These are phyloP conservation scores for Lagenaria siceraria DNA, from an alignment of 306 rosid genomes.

Conservation along the genomic window DNA sequence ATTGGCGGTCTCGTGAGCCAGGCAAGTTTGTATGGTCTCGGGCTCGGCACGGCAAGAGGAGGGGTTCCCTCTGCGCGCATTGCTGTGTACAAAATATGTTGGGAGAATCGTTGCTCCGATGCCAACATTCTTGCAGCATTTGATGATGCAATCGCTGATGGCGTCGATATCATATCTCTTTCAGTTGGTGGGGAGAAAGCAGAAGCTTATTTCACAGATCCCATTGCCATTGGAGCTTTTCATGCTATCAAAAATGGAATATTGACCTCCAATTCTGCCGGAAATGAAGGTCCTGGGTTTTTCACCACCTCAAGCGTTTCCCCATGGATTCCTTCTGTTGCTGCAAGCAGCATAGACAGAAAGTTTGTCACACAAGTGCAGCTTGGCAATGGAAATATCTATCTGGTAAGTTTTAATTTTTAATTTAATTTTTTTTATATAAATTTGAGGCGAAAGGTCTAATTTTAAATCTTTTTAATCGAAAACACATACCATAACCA, in stretches of 20 bases:
- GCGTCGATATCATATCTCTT: conserved; percentile 30
- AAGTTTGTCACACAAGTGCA: conserved; percentile 20
- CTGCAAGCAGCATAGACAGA: conserved; percentile 31
- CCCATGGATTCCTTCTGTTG: conserved; percentile 45
- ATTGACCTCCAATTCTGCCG: conserved; percentile 22
- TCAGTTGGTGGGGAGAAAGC: not conserved
- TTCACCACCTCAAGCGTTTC: not conserved
- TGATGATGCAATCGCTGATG: conserved; percentile 39
- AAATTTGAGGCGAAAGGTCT: not conserved
- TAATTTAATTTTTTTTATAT: not conserved
- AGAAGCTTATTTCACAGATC: not conserved
- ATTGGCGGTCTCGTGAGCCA: conserved; percentile 21
- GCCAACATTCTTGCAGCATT: conserved; percentile 18
- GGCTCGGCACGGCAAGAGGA: conserved; percentile 22
- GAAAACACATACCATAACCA: too few relatives aligned
- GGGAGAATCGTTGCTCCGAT: not conserved
- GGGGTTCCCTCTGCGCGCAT: conserved; percentile 21
- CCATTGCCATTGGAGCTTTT: conserved; percentile 34
- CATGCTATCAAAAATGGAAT: conserved; percentile 35
- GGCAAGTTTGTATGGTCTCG: conserved; percentile 18
- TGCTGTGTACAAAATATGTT: conserved; percentile 28
- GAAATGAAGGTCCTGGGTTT: conserved; percentile 15
- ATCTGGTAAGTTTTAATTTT: conserved; percentile 13
- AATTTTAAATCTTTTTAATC: too few relatives aligned
- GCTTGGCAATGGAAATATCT: conserved; percentile 17